These are phyloP conservation scores for Sporothrix brasiliensis DNA, from an alignment of 2,329 filamentous ascomycete species.

Conservation along the genomic window DNA sequence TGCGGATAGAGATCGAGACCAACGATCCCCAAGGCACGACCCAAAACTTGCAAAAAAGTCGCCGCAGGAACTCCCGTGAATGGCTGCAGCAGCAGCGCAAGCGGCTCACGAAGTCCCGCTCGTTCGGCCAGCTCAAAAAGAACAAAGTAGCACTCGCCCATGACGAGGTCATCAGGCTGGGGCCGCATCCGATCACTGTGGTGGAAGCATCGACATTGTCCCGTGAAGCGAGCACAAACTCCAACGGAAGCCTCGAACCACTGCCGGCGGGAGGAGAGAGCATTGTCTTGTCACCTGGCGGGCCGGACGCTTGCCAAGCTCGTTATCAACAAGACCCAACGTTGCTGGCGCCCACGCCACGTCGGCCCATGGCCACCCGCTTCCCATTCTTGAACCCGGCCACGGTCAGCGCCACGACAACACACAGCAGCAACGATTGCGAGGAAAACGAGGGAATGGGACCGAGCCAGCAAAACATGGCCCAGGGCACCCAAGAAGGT, in stretches of 20 bases:
- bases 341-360: constrained; percentile 29
- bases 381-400: constrained; percentile 19
- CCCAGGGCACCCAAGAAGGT: not conserved
- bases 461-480: not conserved
- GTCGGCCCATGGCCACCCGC: constrained; percentile 21
- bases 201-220: constrained; percentile 15
- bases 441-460: not conserved
- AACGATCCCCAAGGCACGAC: not conserved
- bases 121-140: not conserved
- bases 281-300: not conserved
- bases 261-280: constrained; percentile 1
- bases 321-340: not conserved
- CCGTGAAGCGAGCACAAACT: not conserved
- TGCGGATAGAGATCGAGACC: not conserved
- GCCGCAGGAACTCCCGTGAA: not conserved
- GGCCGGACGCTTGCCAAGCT: not conserved
- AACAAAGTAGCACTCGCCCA: not conserved
- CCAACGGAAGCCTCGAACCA: not conserved
- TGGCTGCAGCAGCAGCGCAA: constrained; percentile 14
- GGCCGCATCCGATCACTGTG: not conserved
- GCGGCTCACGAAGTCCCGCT: not conserved
- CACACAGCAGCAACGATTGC: constrained; percentile 9
- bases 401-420: not conserved
- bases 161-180: not conserved
- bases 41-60: not conserved